Conservation (phyloP, 1,139 yeast genomes). For the Pichia sp. region DNA sequence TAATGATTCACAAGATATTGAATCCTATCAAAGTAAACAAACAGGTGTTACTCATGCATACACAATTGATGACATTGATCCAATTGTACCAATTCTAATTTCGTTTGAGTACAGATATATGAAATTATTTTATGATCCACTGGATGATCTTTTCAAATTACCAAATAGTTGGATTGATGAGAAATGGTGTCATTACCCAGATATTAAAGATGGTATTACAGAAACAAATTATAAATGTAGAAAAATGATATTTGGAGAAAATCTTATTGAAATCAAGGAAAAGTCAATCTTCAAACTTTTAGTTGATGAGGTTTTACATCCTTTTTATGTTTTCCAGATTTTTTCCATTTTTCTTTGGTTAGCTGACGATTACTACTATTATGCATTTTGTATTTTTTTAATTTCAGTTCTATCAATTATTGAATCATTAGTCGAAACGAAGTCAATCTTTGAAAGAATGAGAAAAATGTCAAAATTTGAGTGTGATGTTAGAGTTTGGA, state of each 20-base stretch:
- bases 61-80: slow-evolving; percentile 39
- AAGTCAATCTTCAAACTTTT: slow-evolving; percentile 61
- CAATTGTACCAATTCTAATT: slow-evolving; percentile 62
- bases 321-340: slow-evolving; percentile 89
- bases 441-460: slow-evolving; percentile 63
- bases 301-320: slow-evolving; percentile 85
- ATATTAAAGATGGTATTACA: slow-evolving; percentile 64
- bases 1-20: background rate
- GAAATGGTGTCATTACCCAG: slow-evolving; percentile 59
- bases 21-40: slow-evolving; percentile 1
- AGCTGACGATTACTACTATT: slow-evolving; percentile 84
- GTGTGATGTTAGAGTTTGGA: slow-evolving; percentile 82
- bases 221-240: slow-evolving; percentile 66
- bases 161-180: slow-evolving; percentile 83
- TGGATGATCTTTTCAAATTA: slow-evolving; percentile 78
- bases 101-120: slow-evolving; percentile 77
- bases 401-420: slow-evolving; percentile 76
- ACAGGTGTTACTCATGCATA: slow-evolving; percentile 10
- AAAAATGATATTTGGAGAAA: slow-evolving; percentile 65
- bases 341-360: slow-evolving; percentile 90
- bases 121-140: slow-evolving; percentile 74
- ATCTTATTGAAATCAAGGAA: slow-evolving; percentile 69
- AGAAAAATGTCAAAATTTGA: slow-evolving; percentile 65
- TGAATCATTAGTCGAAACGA: slow-evolving; percentile 80
- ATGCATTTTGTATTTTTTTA: slow-evolving; percentile 84